These are phyloP conservation scores for Astrephomene gubernaculifera DNA, from an alignment of 139 green algal genomes.

Conservation along the genomic window DNA sequence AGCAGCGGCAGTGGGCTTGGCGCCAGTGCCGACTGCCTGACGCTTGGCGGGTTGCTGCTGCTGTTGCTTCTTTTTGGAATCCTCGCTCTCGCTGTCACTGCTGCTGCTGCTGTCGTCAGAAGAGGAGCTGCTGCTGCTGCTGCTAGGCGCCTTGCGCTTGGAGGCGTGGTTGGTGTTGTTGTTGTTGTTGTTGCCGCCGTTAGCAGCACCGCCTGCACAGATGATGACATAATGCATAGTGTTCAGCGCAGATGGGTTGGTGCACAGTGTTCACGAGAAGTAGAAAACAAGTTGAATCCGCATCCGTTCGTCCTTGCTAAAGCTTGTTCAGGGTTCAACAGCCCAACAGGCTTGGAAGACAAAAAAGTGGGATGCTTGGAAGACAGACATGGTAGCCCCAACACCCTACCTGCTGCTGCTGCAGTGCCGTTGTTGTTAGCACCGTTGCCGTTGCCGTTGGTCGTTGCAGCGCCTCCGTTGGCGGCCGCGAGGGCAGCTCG, in stretches of 20 bases:
- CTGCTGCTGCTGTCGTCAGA: background rate
- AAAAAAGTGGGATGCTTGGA: no score
- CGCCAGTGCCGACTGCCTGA: background rate
- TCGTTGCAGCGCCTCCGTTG: background rate
- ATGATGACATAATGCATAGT: no score
- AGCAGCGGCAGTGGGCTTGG: constrained; percentile 6
- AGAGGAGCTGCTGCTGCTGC: constrained; percentile 17
- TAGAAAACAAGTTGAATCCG: no score
- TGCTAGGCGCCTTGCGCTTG: background rate
- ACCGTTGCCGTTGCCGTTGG: background rate
- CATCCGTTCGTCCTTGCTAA: no score
- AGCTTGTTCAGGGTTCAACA: no score
- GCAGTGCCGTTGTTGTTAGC: background rate
- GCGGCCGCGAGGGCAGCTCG: constrained; percentile 59
- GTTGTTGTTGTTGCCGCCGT: no score
- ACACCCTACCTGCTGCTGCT: background rate
- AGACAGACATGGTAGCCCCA: no score
- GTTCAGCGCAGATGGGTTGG: no score
- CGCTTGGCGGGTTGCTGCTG: background rate
- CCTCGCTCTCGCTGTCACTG: constrained; percentile 24
- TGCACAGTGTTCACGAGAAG: no score
- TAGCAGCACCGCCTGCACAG: no score
- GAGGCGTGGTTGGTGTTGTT: background rate
- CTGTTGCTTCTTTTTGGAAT: background rate
- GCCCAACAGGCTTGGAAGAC: no score